A percentile compares a stretch with the other conserved stretches of the same genome.
These are phyloP conservation scores for Acaromyces ingoldii DNA, from an alignment of 1,284 basidiomycete species.

Conservation along the genomic window DNA sequence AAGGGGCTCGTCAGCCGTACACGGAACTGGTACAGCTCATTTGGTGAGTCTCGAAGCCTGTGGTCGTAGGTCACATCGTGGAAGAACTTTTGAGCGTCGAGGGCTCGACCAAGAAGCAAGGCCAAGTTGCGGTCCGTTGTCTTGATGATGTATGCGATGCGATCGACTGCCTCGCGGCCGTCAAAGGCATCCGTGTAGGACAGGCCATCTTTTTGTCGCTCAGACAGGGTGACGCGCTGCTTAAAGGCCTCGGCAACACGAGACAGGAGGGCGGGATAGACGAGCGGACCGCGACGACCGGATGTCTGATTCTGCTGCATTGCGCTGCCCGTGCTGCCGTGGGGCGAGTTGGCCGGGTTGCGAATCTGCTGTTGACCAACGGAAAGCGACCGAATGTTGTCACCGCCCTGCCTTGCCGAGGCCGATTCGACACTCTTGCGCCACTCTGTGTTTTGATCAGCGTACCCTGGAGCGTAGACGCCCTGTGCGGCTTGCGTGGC, in stretches of 20 bases:
- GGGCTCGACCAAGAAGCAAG: constrained; percentile 81
- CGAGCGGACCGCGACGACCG: constrained; percentile 53
- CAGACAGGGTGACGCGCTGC: constrained; percentile 68
- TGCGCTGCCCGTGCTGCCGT: constrained; percentile 17
- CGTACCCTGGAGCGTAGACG: constrained; percentile 23
- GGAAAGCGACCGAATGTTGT: not conserved
- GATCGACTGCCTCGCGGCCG: constrained; percentile 91
- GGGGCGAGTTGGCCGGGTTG: constrained; percentile 14
- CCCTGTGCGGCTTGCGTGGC: constrained; percentile 39
- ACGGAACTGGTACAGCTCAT: constrained; percentile 88
- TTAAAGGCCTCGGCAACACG: constrained; percentile 90
- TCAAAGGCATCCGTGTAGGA: constrained; percentile 96
- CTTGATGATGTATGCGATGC: constrained; percentile 95
- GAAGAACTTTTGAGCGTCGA: constrained; percentile 98
- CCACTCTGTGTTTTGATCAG: constrained; percentile 12
- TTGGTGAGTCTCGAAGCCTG: constrained; percentile 77
- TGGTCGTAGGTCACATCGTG: constrained; percentile 99
- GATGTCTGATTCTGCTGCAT: constrained; percentile 5
- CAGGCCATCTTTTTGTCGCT: constrained; percentile 86
- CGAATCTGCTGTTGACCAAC: constrained; percentile 1
- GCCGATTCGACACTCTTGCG: constrained; percentile 10
- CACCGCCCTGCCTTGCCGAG: not conserved
- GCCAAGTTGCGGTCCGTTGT: constrained; percentile 96
- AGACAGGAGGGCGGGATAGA: constrained; percentile 91
- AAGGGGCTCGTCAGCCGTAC: constrained; percentile 40